These are phyloP conservation scores for Chenopodium berlandieri DNA, from an alignment of 148 eudicot genomes.

Conservation along the genomic window DNA sequence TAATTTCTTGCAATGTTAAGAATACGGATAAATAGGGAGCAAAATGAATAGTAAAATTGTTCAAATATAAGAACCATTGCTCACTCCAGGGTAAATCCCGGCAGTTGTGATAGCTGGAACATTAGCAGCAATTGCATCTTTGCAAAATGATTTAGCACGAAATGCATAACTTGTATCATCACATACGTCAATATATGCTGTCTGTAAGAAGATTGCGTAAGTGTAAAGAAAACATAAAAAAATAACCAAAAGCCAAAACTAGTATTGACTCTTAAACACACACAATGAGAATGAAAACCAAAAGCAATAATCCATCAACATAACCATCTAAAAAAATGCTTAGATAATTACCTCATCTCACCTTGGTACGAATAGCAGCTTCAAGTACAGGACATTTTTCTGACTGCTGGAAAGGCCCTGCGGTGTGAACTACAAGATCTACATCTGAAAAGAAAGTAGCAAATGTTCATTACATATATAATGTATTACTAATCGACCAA, in stretches of 20 bases:
- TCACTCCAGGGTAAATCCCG: constrained; percentile 99
- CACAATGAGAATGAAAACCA: not conserved
- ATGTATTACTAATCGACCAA: not conserved
- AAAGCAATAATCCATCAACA: not conserved
- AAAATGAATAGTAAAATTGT: constrained; percentile 4
- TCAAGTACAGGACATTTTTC: constrained; percentile 82
- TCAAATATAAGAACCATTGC: constrained; percentile 67
- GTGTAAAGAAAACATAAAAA: not conserved
- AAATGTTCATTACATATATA: not conserved
- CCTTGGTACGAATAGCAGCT: constrained; percentile 97
- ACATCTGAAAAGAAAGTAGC: constrained; percentile 54
- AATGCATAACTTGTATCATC: constrained; percentile 80
- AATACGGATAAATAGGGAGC: constrained; percentile 3
- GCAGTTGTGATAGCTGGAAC: constrained; percentile 92
- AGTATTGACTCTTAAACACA: not conserved
- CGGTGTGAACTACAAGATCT: constrained; percentile 90
- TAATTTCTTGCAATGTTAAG: not conserved
- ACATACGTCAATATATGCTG: constrained; percentile 92
- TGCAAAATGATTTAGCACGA: constrained; percentile 80
- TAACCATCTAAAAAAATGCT: not conserved
- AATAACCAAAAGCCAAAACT: not conserved
- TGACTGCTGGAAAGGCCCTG: constrained; percentile 95
- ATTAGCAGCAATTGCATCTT: constrained; percentile 67
- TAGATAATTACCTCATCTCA: constrained; percentile 72
- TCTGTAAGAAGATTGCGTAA: constrained; percentile 43